These are phyloP conservation scores for Fusarium pseudograminearum DNA, from an alignment of 2,329 filamentous ascomycete genomes.

Conservation along the genomic window DNA sequence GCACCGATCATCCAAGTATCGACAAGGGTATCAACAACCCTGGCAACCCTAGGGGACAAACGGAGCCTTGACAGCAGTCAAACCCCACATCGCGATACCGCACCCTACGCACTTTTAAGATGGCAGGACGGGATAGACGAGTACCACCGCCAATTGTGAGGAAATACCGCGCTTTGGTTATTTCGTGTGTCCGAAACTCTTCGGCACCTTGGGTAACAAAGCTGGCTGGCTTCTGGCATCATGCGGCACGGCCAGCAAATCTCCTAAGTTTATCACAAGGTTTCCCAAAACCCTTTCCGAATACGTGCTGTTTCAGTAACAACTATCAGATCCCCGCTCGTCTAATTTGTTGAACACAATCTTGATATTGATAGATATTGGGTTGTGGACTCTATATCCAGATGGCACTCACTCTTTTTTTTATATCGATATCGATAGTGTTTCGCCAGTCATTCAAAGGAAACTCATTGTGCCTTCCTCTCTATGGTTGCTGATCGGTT, in stretches of 20 bases:
- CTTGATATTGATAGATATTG: background rate
- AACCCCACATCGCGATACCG: constrained; percentile 25
- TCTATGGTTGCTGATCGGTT: background rate
- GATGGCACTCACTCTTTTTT: background rate
- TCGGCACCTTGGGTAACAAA: background rate
- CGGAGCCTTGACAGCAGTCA: constrained; percentile 9
- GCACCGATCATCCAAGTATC: constrained; percentile 15
- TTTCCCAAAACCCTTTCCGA: background rate
- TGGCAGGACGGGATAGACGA: constrained; percentile 2
- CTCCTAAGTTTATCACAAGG: background rate
- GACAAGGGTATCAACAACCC: constrained; percentile 21
- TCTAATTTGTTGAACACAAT: background rate
- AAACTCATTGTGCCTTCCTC: background rate
- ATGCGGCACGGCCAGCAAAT: background rate
- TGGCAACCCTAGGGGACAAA: constrained; percentile 14
- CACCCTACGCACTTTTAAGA: constrained; percentile 8
- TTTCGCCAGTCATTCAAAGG: background rate
- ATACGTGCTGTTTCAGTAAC: background rate
- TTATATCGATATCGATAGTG: background rate
- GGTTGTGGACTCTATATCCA: background rate
- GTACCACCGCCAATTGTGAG: background rate
- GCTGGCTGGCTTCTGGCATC: background rate
- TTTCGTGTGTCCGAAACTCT: background rate
- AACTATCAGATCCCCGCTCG: background rate
- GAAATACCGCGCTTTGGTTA: constrained; percentile 2